Evolutionary conservation across 768 basidiomycete species (phyloP), one percentile per base, ranked within the genome.

Genomic region (Suillus weaverae): DNA sequence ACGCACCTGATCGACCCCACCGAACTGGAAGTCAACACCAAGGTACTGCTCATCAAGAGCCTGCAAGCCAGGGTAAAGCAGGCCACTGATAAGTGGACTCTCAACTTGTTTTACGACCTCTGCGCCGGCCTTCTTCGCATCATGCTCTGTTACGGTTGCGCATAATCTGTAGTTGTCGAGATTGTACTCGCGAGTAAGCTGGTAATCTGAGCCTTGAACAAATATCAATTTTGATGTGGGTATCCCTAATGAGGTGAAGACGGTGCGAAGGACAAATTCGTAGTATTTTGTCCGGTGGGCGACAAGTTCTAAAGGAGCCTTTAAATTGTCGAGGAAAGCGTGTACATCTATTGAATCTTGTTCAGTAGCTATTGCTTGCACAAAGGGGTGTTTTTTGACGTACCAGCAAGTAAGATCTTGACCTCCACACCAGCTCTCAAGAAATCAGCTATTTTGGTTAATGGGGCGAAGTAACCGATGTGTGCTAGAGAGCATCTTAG

Each of bases 61-160:
- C 70, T 99, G 97, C 48, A 99, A 77, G 44, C 96, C 95, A 0
- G 97, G 97, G 84, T 99, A 99, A 63, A 99, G 84, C 66, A 99
- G 77, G 1, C 95, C 95, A 67, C 94, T 95, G 62, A 99, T 81
- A 59, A 96, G 80, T 1, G 95, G 92, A 71, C 90, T 94, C 66
- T 95, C 92, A 6, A 96, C 92, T 77, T 98, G 97, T 77, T 99
- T 99, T 70, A 99, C 97, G 63, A 99, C 97, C 75, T 99, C 97
- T 2, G 97, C 96, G 6, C 97, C 97, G 0, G 97, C 97, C 77
- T 97, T 97, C 76, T 97, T 97, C 32, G 97, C 95, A 69, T 99
- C 97, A 76, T 97, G 95, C 70, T 98, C 94, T 2, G 94, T 88
- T 22, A 97, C 95, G 65, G 87, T 89, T n/a, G 96, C 87, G 70